phyloP scores from a whole-genome alignment of 208 protist genomes.

The Blastocrithidia nonstop region DNA sequence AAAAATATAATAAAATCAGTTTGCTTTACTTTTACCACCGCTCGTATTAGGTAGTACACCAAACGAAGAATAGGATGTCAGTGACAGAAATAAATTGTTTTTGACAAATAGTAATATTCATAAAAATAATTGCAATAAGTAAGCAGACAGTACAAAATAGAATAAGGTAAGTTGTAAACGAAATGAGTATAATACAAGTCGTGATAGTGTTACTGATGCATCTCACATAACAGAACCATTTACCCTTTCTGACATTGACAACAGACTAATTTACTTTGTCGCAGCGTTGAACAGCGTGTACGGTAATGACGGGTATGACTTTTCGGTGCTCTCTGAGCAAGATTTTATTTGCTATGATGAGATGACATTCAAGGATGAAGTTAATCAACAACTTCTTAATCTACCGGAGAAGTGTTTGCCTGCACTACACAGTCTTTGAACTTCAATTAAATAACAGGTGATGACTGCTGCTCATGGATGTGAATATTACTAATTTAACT shows the following conservation, averaged over 20 bases:
- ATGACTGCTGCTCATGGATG: conserved; percentile 26
- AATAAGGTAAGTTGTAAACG: conserved; percentile 4
- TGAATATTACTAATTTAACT: conserved; percentile 56
- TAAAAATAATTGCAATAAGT: not conserved
- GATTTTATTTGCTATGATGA: conserved; percentile 46
- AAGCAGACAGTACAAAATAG: not conserved
- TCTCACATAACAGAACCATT: conserved; percentile 9
- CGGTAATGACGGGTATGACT: conserved; percentile 62
- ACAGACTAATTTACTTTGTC: conserved; percentile 53
- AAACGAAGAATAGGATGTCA: no score
- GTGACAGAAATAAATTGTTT: no score
- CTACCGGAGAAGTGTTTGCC: conserved; percentile 27
- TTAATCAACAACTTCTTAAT: conserved; percentile 19
- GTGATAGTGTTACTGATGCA: not conserved
- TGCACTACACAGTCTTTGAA: conserved; percentile 47
- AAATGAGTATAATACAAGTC: not conserved
- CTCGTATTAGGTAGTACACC: no score
- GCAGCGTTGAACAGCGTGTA: conserved; percentile 56
- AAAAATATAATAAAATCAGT: no score
- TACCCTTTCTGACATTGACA: conserved; percentile 40
- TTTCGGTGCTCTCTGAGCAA: conserved; percentile 40
- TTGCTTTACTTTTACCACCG: no score
- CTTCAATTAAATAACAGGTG: conserved; percentile 23
- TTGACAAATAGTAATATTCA: not conserved
- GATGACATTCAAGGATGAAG: conserved; percentile 19